Base-by-base conservation (phyloP, 1,284 basidiomycete genomes). In the Apiotrichum porosum region DNA sequence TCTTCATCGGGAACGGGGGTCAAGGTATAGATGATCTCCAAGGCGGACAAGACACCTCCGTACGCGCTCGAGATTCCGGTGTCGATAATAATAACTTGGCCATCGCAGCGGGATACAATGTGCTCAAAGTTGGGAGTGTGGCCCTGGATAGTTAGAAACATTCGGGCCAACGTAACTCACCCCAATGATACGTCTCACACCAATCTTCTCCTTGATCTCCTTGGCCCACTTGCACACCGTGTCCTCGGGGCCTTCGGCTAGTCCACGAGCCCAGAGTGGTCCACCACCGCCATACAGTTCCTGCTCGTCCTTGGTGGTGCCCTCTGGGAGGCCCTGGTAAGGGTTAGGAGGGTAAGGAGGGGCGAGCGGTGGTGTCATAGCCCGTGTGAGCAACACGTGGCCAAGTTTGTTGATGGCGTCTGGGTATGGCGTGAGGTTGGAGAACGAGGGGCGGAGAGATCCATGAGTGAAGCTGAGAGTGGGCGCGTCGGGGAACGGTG, bases 61-160 rank as follows among this genome's bases (percentile, higher is more conserved):
- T 95, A 97, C 1, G 90, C 91, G 63, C 86, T 86, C 2, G 90
- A 92, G 49, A 95, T 94, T 31, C 90, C 89, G n/a, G 76, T 78
- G 65, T 95, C 92, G 44, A 97, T 94, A 57, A 95, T 86, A 59
- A 95, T 84, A 44, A 95, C 81, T 59, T 86, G 88, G 12, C 88
- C 89, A 38, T 81, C 78, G 66, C 91, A 95, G 49, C 89, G 77
- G 14, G 86, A 82, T 2, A 86, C 81, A 37, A 94, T 91, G 58
- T 80, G 79, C 79, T 84, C 79, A 62, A 93, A 89, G 67, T 92
- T 79, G 0, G 91, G 91, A 0, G 92, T 97, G 69, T 97, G 92
- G 0, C 92, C 92, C 66, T 68, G 26, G 26, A 28, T 6, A 12
- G 34, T 40, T 26, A 21, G 23, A 18, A 22, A n/a, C n/a, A n/a